Base-by-base conservation (phyloP, 805 yeast species). In the Spathaspora boniae region DNA sequence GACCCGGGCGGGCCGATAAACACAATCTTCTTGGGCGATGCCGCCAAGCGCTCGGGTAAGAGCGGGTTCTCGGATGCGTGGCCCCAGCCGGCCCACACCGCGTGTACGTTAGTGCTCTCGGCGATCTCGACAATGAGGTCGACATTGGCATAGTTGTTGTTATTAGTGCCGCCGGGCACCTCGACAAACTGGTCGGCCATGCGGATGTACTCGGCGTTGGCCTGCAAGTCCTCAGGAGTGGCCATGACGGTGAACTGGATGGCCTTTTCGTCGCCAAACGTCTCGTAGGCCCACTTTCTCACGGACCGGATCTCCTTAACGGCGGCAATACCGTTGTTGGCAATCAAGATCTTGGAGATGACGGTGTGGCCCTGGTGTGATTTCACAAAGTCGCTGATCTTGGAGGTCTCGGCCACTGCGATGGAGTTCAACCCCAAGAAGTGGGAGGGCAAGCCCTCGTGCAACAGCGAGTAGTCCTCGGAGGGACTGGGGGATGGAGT, bases 51-150 rank as follows among this genome's bases (percentile, higher is more conserved):
- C 64, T 93, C 98, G 19, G 99, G 99, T 47, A 93, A 76, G 31
- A 70, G 61, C 18, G 99, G 99, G 67, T 94, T 91, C 70, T 93
- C 99, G n/a, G 96, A 86, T 19, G 99, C 99, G 60, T 94, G 98
- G 53, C 99, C 99, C 99, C 99, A 93, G 53, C 99, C 99, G 23
- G 99, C 99, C 99, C 99, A 93, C 40, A 93, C 99, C 17, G 98
- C 99, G 60, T 93, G 95, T 38, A 86, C 97, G 47, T 86, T 78
- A 29, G 95, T 83, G 69, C 97, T 83, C 68, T 93, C 98, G 24
- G 99, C 99, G 32, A 93, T 71, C 53, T 93, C 99, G 31, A 93
- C 97, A 60, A 93, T 93, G 43, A 93, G 72, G 48, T 93, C 98
- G 43, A 93, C 99, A 56, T 93, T 93, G 51, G 99, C 99, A 59